Base-by-base conservation (phyloP, 1,284 basidiomycete species). In the Sanghuangporus weigelae region DNA sequence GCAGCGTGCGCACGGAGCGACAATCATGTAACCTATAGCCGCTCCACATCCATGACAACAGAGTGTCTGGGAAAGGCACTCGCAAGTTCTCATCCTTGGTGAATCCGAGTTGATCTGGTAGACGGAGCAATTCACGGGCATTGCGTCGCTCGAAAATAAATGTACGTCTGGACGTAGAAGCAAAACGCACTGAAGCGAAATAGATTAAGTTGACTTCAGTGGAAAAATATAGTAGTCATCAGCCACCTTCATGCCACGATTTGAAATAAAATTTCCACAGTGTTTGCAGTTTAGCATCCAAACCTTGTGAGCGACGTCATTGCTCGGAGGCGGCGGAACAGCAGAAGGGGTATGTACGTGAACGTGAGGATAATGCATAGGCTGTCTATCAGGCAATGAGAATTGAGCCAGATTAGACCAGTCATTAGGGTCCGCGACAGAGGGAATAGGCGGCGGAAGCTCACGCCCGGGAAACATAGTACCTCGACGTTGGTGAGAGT, bases 21-120 rank as follows among this genome's bases (percentile, higher is more conserved):
- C 85, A 63, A 88, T 90, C 86, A 87, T 86, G 73, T 92, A 93
- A 26, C 91, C 91, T 50, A 94, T 83, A 26, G 82, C 77, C 36
- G 77, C 77, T 11, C 93, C 93, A 73, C 93, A 95, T 5, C 86
- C 87, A 69, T 91, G 89, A 73, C 93, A 95, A 68, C 84, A 90
- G 26, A 95, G 79, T 0, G 86, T 89, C 73, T 93, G 84, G 6
- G 87, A 89, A 36, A 88, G 73, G 65, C 87, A 88, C 63, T 86
- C 83, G 73, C 86, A 88, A 1, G 87, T 87, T 38, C 86, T 78
- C 62, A 65, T 75, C 42, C 71, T 77, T 67, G 79, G 81, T 63
- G 79, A 75, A 65, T 76, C 78, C 54, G 80, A 74, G 38, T 76
- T 77, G 35, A 36, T 39, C 38, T 54, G 53, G 69, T 82, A 84